Evolutionary conservation across 1,284 basidiomycete species (phyloP), one percentile per base, ranked within the genome.

Genomic region (Neolentinus lepideus): DNA sequence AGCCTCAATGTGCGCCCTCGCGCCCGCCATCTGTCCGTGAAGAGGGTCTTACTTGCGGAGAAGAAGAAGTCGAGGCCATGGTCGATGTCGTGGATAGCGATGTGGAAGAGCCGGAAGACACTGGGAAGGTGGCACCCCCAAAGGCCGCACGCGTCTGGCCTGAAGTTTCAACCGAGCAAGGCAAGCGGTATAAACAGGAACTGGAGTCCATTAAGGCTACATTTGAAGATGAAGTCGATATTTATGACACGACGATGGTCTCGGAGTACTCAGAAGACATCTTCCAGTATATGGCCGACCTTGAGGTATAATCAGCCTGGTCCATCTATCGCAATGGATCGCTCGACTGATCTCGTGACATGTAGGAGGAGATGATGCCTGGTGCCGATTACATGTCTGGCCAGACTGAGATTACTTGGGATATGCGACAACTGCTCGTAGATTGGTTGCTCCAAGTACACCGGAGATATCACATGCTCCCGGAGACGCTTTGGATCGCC

Each of bases 381-480:
- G 90, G 88, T 63, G 84, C 94, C 1, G 83, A 92, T 64, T 99
- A 99, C 71, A 98, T 99, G 89, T 83, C 88, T 51, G 87, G 87
- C 55, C 97, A 99, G 72, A 86, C 84, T 58, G 96, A 99, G 74
- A 92, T 99, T 64, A 91, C 88, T 62, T 98, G 96, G 96, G 75
- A 80, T 29, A 96, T 97, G 94, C 92, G 97, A 51, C 88, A 92
- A 64, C 93, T 94, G 35, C 85, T 99, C 53, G 89, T 98, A 63
- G 97, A 99, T 77, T 99, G 97, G 97, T 80, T 99, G 51, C 85
- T 98, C 64, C 95, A 98, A 69, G 92, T 98, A 27, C 97, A 99
- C 76, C 75, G 92, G 64, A 93, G 95, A 61, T 99, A 98, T 79
- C 93, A 97, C 69, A 88, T 99, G 74, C 81, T 99, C 24, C 96